Evolutionary conservation across 306 rosid species (phyloP).

Genomic region (Leucaena leucocephala): DNA sequence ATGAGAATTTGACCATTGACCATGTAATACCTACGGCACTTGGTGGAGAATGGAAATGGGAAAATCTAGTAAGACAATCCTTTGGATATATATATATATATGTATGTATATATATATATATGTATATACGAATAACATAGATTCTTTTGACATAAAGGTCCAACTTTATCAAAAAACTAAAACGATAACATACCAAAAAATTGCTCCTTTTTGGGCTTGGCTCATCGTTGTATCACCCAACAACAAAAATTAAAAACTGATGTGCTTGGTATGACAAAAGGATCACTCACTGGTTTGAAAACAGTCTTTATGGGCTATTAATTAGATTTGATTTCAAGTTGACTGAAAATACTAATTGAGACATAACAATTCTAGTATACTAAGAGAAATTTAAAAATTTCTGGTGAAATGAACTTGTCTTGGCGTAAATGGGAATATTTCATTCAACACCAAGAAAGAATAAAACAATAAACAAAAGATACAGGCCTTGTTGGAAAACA

Average conservation of each 20-base stretch:
- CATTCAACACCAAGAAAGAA: background rate
- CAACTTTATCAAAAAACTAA: background rate
- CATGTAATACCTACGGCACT: conserved; percentile 76
- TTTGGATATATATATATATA: background rate
- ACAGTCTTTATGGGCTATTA: no score
- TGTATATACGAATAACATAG: background rate
- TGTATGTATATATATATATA: background rate
- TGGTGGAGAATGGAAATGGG: conserved; percentile 98
- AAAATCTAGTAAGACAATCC: conserved; percentile 71
- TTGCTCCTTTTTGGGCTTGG: background rate
- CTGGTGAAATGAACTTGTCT: background rate
- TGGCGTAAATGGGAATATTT: background rate
- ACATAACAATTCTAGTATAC: no score
- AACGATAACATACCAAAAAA: no score
- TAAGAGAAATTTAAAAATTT: background rate
- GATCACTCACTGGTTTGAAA: no score
- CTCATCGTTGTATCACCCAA: background rate
- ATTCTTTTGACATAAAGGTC: background rate
- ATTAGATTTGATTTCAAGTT: no score
- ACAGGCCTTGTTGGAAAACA: background rate
- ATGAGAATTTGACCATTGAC: conserved; percentile 88
- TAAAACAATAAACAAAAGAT: background rate
- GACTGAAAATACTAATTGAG: no score
- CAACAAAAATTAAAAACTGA: no score
- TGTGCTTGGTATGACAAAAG: no score